phyloP scores from a whole-genome alignment of 345 rosid genomes.

The Turritis glabra region DNA sequence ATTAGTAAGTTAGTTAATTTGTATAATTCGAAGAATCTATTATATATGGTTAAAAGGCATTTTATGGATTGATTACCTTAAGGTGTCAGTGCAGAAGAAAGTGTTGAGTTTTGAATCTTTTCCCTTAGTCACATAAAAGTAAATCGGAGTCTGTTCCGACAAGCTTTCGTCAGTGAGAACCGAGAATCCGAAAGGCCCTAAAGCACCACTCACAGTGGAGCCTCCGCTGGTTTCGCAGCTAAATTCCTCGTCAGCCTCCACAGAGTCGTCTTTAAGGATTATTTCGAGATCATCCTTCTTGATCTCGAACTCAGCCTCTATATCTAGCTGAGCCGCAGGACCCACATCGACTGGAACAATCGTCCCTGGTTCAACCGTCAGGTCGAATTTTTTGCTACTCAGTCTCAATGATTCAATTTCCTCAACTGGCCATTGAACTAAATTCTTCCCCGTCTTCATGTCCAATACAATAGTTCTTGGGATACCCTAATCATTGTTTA shows the following conservation, averaged over 20 bases:
- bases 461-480: slow-evolving; percentile 77
- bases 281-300: slow-evolving; percentile 28
- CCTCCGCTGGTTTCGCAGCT: slow-evolving; percentile 47
- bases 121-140: slow-evolving; percentile 54
- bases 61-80: slow-evolving; percentile 52
- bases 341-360: slow-evolving; percentile 60
- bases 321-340: slow-evolving; percentile 71
- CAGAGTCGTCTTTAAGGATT: slow-evolving; percentile 37
- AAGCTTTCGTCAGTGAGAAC: slow-evolving; percentile 68
- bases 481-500: slow-evolving; percentile 48
- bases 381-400: slow-evolving; percentile 47
- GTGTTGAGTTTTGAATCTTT: slow-evolving; percentile 44
- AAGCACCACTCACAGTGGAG: slow-evolving; percentile 50
- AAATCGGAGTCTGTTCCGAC: slow-evolving; percentile 75
- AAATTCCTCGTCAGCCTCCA: slow-evolving; percentile 34
- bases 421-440: slow-evolving; percentile 86
- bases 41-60: too few species aligned
- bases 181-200: slow-evolving; percentile 82
- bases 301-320: slow-evolving; percentile 63
- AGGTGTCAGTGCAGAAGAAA: slow-evolving; percentile 71
- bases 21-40: background rate
- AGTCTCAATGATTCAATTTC: slow-evolving; percentile 72
- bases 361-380: slow-evolving; percentile 58
- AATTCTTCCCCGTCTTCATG: slow-evolving; percentile 54
- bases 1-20: background rate